Conservation (phyloP, 2,329 filamentous ascomycete genomes). For the Penicillium expansum region DNA sequence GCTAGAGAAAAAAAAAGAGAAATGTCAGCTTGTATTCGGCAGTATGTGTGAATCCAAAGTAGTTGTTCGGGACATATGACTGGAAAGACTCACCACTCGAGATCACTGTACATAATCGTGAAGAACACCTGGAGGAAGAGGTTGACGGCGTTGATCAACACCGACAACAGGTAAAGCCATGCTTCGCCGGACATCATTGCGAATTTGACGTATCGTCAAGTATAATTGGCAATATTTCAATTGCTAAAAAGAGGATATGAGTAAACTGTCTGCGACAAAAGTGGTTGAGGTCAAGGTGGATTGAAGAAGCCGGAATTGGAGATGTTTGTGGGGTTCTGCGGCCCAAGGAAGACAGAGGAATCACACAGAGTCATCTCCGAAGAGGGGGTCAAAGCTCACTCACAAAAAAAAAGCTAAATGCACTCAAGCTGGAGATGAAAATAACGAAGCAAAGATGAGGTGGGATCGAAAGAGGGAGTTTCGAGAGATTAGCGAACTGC, state of each 20-base stretch:
- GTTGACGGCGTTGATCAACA: conserved; percentile 99
- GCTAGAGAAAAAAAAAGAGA: conserved; percentile 49
- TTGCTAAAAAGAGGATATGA: conserved; percentile 5
- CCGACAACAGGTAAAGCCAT: conserved; percentile 96
- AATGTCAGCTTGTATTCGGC: conserved; percentile 24
- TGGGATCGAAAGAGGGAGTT: conserved; percentile 3
- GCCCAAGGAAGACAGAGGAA: conserved; percentile 19
- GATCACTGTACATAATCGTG: conserved; percentile 99
- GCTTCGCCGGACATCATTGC: conserved; percentile 89
- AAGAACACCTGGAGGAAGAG: conserved; percentile 99
- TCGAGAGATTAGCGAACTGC: conserved; percentile 19
- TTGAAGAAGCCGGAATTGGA: conserved; percentile 24
- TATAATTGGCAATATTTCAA: conserved; percentile 7
- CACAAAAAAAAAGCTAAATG: conserved; percentile 16
- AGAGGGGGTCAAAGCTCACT: conserved; percentile 12
- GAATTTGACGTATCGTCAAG: conserved; percentile 7
- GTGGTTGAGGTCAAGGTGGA: conserved; percentile 10
- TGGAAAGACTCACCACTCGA: conserved; percentile 80
- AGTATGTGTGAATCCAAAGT: background rate
- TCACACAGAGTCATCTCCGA: conserved; percentile 8
- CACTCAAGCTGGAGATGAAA: conserved; percentile 3
- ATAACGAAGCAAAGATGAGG: conserved; percentile 6
- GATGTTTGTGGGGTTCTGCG: conserved; percentile 24
- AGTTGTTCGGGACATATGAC: background rate
- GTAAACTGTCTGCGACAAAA: conserved; percentile 2